Evolutionary conservation across 192 early-diverging fungal species (phyloP), one percentile per base, ranked within the genome.

Genomic region (Backusella westeae): DNA sequence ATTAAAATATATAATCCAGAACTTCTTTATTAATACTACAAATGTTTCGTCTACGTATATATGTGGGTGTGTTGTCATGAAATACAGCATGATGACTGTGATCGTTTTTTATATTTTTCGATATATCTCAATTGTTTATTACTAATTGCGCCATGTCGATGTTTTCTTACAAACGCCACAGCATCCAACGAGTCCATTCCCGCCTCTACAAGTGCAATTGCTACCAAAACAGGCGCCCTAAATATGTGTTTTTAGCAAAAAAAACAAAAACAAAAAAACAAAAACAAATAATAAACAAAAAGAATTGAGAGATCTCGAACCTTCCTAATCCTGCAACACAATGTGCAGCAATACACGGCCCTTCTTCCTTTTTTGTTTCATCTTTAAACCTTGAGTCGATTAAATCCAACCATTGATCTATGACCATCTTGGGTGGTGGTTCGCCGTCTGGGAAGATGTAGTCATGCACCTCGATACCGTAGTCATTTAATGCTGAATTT

Each of bases 301-400:
- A 32, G 1, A 32, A 1, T 32, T 32, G 32, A 32, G 32, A 32
- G 32, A 17, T 52, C 29, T 34, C 53, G 69, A 78, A 91, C 90
- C 90, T 84, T 77, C 93, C 93, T 29, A 94, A 81, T 15, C 93
- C 93, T 32, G 93, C 93, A 15, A 94, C 92, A 79, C 93, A 94
- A 75, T 94, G 93, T 39, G 90, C 87, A 32, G 90, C 93, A 78
- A 90, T 88, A 34, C 82, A 77, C 0, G 78, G 38, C 0, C 36
- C 56, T 59, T 63, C 53, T 68, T 49, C 69, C 38, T 63, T 21
- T 35, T 23, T 46, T 10, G 67, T 38, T 21, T 78, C 42, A 39
- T 65, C 72, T 8, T 75, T 77, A 44, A 89, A 85, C 35, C 90
- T 82, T 9, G 74, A 53, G 15, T 91, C 81, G 32, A 94, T 87